A percentile compares a stretch with the other conserved stretches of the same genome.
Conservation (phyloP, 2,329 filamentous ascomycete species). For the Aspergillus proliferans region DNA sequence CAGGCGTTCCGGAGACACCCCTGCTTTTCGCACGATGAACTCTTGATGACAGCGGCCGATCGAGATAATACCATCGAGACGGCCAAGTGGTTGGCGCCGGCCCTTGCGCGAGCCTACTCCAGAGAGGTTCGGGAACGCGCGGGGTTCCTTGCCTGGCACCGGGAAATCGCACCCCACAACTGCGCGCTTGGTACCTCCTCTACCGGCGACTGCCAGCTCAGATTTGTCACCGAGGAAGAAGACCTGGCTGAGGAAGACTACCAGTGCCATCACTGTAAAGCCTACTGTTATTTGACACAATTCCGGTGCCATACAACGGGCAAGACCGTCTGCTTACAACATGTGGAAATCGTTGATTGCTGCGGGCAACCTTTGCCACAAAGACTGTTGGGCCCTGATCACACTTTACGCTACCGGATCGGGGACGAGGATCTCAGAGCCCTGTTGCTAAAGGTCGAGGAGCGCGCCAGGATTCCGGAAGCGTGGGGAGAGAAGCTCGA, state of each 20-base stretch:
- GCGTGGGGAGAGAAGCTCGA: slow-evolving; percentile 87
- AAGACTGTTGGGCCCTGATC: slow-evolving; percentile 63
- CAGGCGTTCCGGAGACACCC: slow-evolving; percentile 85
- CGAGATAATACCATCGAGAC: slow-evolving; percentile 77
- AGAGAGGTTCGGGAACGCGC: slow-evolving; percentile 66
- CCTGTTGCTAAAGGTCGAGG: slow-evolving; percentile 68
- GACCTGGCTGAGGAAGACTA: slow-evolving; percentile 87
- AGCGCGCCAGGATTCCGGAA: slow-evolving; percentile 81
- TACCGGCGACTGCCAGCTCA: slow-evolving; percentile 50
- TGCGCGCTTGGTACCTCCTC: slow-evolving; percentile 48
- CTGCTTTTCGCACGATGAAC: slow-evolving; percentile 94
- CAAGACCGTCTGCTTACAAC: slow-evolving; percentile 74
- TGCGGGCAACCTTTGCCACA: slow-evolving; percentile 64
- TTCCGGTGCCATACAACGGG: slow-evolving; percentile 77
- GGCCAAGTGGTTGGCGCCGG: slow-evolving; percentile 89
- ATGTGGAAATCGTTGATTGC: slow-evolving; percentile 74
- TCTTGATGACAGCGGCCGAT: slow-evolving; percentile 83
- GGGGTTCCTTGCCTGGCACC: slow-evolving; percentile 62
- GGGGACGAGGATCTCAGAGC: slow-evolving; percentile 62
- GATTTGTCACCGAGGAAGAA: slow-evolving; percentile 60
- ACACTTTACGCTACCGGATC: slow-evolving; percentile 71
- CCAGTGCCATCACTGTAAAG: slow-evolving; percentile 86
- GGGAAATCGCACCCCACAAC: slow-evolving; percentile 47
- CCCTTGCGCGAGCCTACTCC: slow-evolving; percentile 68
- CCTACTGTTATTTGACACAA: slow-evolving; percentile 82